Evolutionary conservation across 2,329 filamentous ascomycete genomes (phyloP).

Genomic region (Hypocreales sp.): DNA sequence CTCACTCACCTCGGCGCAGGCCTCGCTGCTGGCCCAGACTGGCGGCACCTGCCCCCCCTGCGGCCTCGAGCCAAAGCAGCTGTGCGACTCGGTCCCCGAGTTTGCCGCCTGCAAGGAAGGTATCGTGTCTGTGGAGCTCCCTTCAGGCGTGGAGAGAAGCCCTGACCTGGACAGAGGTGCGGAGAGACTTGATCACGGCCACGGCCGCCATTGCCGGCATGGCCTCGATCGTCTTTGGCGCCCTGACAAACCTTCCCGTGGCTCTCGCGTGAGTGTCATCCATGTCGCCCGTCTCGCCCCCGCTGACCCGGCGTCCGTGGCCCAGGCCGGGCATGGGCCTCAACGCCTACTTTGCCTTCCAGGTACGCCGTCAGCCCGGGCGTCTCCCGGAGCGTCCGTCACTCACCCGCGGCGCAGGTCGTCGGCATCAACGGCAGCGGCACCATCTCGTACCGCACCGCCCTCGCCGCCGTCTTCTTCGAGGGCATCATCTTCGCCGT

Average conservation of each 20-base stretch:
- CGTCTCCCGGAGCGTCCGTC: no score
- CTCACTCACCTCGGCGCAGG: no score
- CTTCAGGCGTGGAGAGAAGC: no score
- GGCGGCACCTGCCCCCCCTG: slow-evolving; percentile 70
- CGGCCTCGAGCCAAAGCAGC: slow-evolving; percentile 21
- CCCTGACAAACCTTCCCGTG: slow-evolving; percentile 63
- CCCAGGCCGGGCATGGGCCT: slow-evolving; percentile 49
- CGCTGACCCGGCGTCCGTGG: no score
- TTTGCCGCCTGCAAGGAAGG: slow-evolving; percentile 32
- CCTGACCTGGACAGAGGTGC: slow-evolving; percentile 30
- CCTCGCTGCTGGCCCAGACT: slow-evolving; percentile 56
- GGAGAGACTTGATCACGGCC: slow-evolving; percentile 66
- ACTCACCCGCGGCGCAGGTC: slow-evolving; percentile 17
- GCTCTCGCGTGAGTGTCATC: slow-evolving; percentile 17
- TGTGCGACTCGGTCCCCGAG: slow-evolving; percentile 31
- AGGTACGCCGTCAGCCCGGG: slow-evolving; percentile 15
- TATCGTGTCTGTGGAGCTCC: no score
- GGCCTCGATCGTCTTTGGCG: slow-evolving; percentile 60
- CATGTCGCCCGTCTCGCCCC: neutral
- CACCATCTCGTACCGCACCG: slow-evolving; percentile 39
- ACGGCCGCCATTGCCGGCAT: slow-evolving; percentile 70
- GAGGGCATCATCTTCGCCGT: slow-evolving; percentile 50
- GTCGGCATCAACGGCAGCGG: slow-evolving; percentile 45
- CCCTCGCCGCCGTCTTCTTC: slow-evolving; percentile 48
- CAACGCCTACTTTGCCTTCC: slow-evolving; percentile 53